Conservation (phyloP, 2,329 filamentous ascomycete species). For the Phyllosticta citrichinensis region DNA sequence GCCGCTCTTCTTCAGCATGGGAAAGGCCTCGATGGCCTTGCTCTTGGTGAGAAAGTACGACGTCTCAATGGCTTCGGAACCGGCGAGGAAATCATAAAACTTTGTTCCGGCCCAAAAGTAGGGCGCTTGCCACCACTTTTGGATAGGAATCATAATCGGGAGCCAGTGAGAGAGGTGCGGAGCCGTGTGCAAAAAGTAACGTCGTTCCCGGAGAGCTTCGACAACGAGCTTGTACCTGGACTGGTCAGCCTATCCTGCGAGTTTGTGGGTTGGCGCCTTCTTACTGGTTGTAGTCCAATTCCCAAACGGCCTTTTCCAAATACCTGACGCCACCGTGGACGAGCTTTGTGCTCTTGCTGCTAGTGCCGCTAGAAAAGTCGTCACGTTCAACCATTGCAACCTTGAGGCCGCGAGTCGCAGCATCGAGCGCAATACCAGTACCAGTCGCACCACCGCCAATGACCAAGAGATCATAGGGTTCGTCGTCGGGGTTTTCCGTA, state of each 20-base stretch:
- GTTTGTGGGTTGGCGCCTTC: conserved; percentile 10
- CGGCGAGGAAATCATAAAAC: conserved; percentile 75
- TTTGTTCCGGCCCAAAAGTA: conserved; percentile 74
- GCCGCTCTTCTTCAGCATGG: conserved; percentile 74
- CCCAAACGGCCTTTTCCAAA: conserved; percentile 77
- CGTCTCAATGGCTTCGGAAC: conserved; percentile 77
- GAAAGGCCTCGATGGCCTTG: conserved; percentile 78
- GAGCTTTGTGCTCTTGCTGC: conserved; percentile 79
- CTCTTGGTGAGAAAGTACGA: conserved; percentile 82
- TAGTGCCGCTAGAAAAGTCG: conserved; percentile 73
- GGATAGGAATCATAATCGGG: conserved; percentile 72
- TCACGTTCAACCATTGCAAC: conserved; percentile 75
- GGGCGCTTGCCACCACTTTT: conserved; percentile 76
- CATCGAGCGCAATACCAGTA: conserved; percentile 71
- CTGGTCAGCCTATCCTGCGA: neutral
- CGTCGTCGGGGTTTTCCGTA: conserved; percentile 24
- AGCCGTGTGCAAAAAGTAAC: conserved; percentile 74
- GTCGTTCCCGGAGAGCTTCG: conserved; percentile 71
- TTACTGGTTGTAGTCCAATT: conserved; percentile 72
- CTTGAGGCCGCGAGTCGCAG: conserved; percentile 66
- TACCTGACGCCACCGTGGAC: conserved; percentile 80
- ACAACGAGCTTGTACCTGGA: conserved; percentile 57
- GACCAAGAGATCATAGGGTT: conserved; percentile 65
- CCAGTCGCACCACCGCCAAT: conserved; percentile 75
- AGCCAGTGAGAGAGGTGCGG: conserved; percentile 73